phyloP scores from a whole-genome alignment of 768 basidiomycete genomes.

The Porpolomopsis calyptriformis region DNA sequence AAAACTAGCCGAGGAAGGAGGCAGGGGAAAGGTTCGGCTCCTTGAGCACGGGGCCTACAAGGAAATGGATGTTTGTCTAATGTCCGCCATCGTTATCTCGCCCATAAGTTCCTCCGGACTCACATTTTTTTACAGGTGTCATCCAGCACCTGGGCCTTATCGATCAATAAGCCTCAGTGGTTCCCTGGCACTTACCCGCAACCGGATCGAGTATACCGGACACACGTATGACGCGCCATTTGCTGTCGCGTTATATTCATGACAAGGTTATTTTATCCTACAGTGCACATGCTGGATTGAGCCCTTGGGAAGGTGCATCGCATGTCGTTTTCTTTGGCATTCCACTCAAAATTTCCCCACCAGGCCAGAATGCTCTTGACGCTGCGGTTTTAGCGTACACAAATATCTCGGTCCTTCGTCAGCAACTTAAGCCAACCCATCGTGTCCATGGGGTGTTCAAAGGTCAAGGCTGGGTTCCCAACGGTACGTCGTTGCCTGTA shows the following conservation, averaged over 20 bases:
- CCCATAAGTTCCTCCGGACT: not conserved
- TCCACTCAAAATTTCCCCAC: too few relatives aligned
- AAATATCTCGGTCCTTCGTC: slow-evolving; percentile 67
- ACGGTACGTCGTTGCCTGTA: slow-evolving; percentile 34
- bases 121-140: slow-evolving; percentile 41
- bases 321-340: not conserved
- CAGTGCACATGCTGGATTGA: slow-evolving; percentile 68
- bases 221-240: slow-evolving; percentile 43
- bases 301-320: slow-evolving; percentile 68
- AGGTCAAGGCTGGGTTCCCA: slow-evolving; percentile 55
- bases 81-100: slow-evolving; percentile 31
- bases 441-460: slow-evolving; percentile 54
- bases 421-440: slow-evolving; percentile 68
- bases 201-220: slow-evolving; percentile 57
- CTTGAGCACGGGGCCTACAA: slow-evolving; percentile 66
- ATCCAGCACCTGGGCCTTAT: slow-evolving; percentile 71
- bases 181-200: slow-evolving; percentile 49
- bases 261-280: not conserved
- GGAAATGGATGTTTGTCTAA: slow-evolving; percentile 67
- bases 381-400: slow-evolving; percentile 82
- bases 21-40: slow-evolving; percentile 61
- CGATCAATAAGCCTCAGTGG: slow-evolving; percentile 54
- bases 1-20: slow-evolving; percentile 62
- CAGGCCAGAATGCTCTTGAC: slow-evolving; percentile 54
- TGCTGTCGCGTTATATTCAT: not conserved